phyloP scores from a whole-genome alignment of 768 basidiomycete species.

The Suillus decipiens region DNA sequence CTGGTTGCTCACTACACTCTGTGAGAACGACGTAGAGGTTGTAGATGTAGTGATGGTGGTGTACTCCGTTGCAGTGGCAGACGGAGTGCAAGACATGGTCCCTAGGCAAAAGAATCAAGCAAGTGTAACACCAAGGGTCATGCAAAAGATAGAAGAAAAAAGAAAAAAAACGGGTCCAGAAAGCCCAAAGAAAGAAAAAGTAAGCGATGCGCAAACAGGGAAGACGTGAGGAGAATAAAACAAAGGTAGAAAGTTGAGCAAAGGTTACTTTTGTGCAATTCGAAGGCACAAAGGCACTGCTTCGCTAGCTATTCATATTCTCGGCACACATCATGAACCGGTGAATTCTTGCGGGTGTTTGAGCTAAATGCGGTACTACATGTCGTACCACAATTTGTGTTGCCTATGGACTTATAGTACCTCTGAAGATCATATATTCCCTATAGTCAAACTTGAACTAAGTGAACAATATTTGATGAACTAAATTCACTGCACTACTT shows the following conservation, averaged over 20 bases:
- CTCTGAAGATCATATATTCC: too few relatives aligned
- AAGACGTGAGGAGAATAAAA: slow-evolving; percentile 8
- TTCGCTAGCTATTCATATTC: not conserved
- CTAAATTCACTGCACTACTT: too few relatives aligned
- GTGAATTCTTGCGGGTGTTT: too few relatives aligned
- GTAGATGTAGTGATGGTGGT: slow-evolving; percentile 37
- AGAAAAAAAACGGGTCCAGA: slow-evolving; percentile 1
- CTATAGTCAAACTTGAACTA: too few relatives aligned
- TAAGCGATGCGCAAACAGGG: not conserved
- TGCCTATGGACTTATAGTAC: too few relatives aligned
- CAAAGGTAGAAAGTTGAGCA: slow-evolving; percentile 41
- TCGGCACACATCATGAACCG: not conserved
- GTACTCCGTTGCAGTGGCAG: slow-evolving; percentile 46
- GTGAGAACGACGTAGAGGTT: slow-evolving; percentile 39
- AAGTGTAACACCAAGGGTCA: not conserved
- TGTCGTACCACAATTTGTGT: too few relatives aligned
- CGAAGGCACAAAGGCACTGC: not conserved
- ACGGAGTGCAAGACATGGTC: slow-evolving; percentile 42
- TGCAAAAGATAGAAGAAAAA: not conserved
- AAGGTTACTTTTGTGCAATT: slow-evolving; percentile 24
- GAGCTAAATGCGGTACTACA: too few relatives aligned
- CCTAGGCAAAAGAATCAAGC: not conserved
- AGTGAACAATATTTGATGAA: too few relatives aligned
- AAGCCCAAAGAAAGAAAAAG: slow-evolving; percentile 3
- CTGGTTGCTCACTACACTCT: slow-evolving; percentile 34